Evolutionary conservation across 257 asterid species (phyloP).

Genomic region (Solanum peruvianum): DNA sequence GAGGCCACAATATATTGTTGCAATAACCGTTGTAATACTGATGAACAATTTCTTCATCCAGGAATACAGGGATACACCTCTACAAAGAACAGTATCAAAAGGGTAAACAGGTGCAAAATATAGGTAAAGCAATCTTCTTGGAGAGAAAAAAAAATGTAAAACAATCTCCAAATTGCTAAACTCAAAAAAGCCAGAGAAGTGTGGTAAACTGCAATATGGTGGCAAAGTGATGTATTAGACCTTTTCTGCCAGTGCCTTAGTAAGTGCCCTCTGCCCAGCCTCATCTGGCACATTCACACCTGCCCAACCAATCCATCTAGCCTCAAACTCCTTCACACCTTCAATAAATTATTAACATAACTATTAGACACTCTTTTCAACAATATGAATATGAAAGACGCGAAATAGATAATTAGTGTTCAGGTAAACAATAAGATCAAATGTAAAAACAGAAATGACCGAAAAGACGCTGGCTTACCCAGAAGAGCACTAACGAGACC

Average conservation of each 20-base stretch:
- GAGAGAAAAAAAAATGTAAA: not conserved
- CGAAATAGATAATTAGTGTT: not conserved
- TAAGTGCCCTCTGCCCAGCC: constrained; percentile 72
- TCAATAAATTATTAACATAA: constrained; percentile 1
- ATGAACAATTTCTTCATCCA: constrained; percentile 85
- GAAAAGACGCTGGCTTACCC: constrained; percentile 37
- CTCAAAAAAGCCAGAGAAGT: not conserved
- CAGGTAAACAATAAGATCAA: not conserved
- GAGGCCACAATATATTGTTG: constrained; percentile 88
- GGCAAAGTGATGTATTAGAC: constrained; percentile 16
- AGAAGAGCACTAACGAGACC: constrained; percentile 96
- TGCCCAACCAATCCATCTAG: constrained; percentile 98
- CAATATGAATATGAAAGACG: not conserved
- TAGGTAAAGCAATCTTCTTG: not conserved
- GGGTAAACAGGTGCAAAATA: not conserved
- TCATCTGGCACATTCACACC: constrained; percentile 93
- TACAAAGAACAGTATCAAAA: constrained; percentile 15
- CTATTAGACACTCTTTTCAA: not conserved
- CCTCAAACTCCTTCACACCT: constrained; percentile 91
- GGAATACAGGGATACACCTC: constrained; percentile 92
- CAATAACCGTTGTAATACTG: constrained; percentile 94
- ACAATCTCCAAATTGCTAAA: not conserved
- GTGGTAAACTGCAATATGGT: not conserved
- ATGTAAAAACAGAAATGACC: not conserved
- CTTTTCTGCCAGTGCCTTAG: constrained; percentile 82